These are phyloP conservation scores for Lasiodiplodia sp. DNA, from an alignment of 2,329 filamentous ascomycete species.

Conservation along the genomic window DNA sequence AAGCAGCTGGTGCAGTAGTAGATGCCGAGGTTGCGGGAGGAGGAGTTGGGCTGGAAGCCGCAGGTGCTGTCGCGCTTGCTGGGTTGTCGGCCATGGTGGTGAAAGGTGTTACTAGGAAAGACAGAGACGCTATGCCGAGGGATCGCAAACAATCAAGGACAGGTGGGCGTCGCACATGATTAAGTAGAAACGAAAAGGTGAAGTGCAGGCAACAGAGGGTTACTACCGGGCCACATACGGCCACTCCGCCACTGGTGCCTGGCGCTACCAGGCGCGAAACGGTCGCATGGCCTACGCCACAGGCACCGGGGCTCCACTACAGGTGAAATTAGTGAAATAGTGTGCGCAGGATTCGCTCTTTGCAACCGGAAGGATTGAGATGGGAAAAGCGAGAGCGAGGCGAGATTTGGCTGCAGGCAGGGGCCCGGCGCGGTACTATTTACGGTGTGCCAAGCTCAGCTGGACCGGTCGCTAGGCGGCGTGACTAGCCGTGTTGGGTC, in stretches of 20 bases:
- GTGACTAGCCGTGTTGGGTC: neutral
- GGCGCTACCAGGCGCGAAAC: slow-evolving; percentile 11
- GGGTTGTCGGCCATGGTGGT: neutral
- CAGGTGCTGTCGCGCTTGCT: neutral
- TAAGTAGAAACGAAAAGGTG: neutral
- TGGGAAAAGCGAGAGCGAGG: slow-evolving; percentile 18
- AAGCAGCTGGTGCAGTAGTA: neutral
- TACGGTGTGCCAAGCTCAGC: slow-evolving; percentile 11
- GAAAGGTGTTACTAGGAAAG: neutral
- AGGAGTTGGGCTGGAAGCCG: neutral
- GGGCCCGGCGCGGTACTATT: slow-evolving; percentile 9
- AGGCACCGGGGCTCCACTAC: neutral
- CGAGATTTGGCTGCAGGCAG: slow-evolving; percentile 13
- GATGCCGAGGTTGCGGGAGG: neutral
- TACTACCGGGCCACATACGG: neutral
- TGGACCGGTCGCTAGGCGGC: neutral
- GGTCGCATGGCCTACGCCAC: slow-evolving; percentile 10
- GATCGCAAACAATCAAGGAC: neutral
- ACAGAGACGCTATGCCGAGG: neutral
- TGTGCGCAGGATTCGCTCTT: slow-evolving; percentile 7
- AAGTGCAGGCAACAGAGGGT: neutral
- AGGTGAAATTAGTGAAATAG: neutral
- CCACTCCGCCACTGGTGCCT: slow-evolving; percentile 10
- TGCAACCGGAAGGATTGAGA: slow-evolving; percentile 18
- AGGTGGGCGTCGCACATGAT: neutral